Conservation (phyloP, 371 early-diverging fungal genomes). For the Mortierella sp. region DNA sequence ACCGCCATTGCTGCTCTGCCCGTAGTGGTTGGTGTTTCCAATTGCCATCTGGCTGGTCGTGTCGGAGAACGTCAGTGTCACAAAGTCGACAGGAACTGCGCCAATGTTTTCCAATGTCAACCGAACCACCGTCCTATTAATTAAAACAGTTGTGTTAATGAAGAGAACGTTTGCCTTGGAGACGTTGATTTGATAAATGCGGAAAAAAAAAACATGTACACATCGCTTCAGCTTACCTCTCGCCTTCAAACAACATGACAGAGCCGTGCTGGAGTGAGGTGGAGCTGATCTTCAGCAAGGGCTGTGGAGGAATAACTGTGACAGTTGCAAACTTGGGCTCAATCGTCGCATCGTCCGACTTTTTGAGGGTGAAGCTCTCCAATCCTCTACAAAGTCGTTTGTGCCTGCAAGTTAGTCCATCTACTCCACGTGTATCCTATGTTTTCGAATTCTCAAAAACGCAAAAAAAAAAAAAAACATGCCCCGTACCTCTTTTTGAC, state of each 20-base stretch:
- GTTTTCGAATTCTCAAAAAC: neutral
- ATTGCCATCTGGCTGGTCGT: conserved; percentile 59
- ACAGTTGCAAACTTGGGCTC: conserved; percentile 65
- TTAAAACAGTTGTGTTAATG: neutral
- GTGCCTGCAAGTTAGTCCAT: neutral
- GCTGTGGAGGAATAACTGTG: conserved; percentile 77
- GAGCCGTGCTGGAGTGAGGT: conserved; percentile 75
- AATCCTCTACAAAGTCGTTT: conserved; percentile 24
- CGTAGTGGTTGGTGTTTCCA: conserved; percentile 49
- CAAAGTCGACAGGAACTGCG: conserved; percentile 75
- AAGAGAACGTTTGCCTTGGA: neutral
- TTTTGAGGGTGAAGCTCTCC: conserved; percentile 43
- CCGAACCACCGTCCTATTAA: conserved; percentile 66
- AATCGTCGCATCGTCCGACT: neutral
- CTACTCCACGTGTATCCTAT: neutral
- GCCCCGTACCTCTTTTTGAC: conserved; percentile 40
- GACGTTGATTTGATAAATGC: neutral
- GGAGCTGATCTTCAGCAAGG: conserved; percentile 72
- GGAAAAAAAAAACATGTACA: neutral
- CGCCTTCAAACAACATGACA: conserved; percentile 87
- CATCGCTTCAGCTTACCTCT: conserved; percentile 63
- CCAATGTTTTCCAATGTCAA: conserved; percentile 84
- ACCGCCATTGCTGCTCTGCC: conserved; percentile 55
- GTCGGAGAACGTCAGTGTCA: conserved; percentile 78
- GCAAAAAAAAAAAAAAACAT: neutral